phyloP scores from a whole-genome alignment of 345 rosid genomes.

The Salix suchowensis region DNA sequence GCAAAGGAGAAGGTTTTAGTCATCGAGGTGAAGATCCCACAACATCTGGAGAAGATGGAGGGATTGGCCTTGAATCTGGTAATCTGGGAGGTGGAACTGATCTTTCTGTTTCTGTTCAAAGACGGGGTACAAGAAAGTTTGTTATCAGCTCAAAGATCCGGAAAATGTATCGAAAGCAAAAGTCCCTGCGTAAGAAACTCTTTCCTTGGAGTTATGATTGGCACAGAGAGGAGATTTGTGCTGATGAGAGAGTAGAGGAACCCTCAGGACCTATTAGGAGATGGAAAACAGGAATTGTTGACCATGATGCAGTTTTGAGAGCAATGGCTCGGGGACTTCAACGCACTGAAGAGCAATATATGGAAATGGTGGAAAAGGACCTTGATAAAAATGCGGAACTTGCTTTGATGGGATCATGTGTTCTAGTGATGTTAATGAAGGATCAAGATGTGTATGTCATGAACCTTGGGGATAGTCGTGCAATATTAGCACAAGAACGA shows the following conservation, averaged over 20 bases:
- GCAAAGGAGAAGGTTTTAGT: constrained; percentile 29
- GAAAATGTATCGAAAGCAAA: constrained; percentile 72
- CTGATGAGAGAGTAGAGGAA: constrained; percentile 59
- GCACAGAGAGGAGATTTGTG: constrained; percentile 74
- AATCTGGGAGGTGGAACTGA: constrained; percentile 26
- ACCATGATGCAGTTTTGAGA: constrained; percentile 74
- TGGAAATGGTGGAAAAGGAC: constrained; percentile 90
- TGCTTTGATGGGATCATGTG: constrained; percentile 95
- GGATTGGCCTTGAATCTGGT: constrained; percentile 32
- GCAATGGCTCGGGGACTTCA: constrained; percentile 80
- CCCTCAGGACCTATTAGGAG: constrained; percentile 70
- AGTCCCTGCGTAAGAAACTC: constrained; percentile 80
- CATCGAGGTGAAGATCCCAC: constrained; percentile 58
- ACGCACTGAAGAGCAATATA: constrained; percentile 74
- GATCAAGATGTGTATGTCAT: constrained; percentile 95
- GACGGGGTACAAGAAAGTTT: constrained; percentile 52
- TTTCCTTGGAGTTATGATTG: constrained; percentile 98
- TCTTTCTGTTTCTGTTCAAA: constrained; percentile 38
- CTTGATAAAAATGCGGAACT: constrained; percentile 85
- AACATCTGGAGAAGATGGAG: constrained; percentile 70
- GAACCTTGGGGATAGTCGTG: constrained; percentile 96
- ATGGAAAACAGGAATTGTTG: constrained; percentile 70
- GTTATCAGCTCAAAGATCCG: constrained; percentile 58
- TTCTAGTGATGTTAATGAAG: constrained; percentile 92
- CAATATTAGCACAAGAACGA: constrained; percentile 83